A percentile compares a stretch with the other conserved stretches of the same genome.
These are phyloP conservation scores for Haplosporangium sp. DNA, from an alignment of 371 early-diverging fungal genomes.

Conservation along the genomic window DNA sequence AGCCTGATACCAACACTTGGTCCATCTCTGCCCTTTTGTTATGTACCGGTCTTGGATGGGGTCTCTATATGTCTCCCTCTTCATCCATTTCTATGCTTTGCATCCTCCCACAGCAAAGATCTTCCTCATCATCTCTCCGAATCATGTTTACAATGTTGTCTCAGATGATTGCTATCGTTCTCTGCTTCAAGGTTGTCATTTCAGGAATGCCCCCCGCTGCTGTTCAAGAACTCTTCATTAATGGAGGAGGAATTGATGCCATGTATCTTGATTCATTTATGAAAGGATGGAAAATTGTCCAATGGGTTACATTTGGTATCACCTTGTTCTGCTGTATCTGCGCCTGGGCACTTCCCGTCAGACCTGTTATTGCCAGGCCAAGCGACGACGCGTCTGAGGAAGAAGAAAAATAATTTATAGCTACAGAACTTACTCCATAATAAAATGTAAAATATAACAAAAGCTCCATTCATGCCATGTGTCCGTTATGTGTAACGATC, in stretches of 20 bases:
- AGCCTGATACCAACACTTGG: slow-evolving; percentile 21
- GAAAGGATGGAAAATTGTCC: not conserved
- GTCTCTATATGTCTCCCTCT: slow-evolving; percentile 45
- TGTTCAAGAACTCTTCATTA: slow-evolving; percentile 5
- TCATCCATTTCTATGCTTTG: slow-evolving; percentile 52
- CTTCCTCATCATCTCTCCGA: slow-evolving; percentile 47
- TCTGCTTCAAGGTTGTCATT: slow-evolving; percentile 53
- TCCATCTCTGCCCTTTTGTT: slow-evolving; percentile 29
- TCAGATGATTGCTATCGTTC: slow-evolving; percentile 52
- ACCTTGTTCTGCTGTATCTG: slow-evolving; percentile 21
- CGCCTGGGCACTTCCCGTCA: slow-evolving; percentile 16
- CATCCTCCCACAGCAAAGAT: slow-evolving; percentile 49
- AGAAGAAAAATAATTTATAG: not conserved
- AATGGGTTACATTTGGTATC: slow-evolving; percentile 10
- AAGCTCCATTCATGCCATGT: too few relatives aligned
- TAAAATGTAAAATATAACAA: too few relatives aligned
- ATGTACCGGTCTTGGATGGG: slow-evolving; percentile 46
- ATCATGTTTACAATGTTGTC: slow-evolving; percentile 55
- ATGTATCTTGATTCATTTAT: slow-evolving; percentile 10
- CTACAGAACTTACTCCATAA: too few relatives aligned
- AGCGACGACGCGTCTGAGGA: not conserved
- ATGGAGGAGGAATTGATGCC: slow-evolving; percentile 1
- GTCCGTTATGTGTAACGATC: too few relatives aligned
- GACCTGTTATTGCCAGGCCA: slow-evolving; percentile 6
- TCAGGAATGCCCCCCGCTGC: slow-evolving; percentile 42